Conservation (phyloP, 164 flowering plant genomes). For the Chimonanthus praecox region DNA sequence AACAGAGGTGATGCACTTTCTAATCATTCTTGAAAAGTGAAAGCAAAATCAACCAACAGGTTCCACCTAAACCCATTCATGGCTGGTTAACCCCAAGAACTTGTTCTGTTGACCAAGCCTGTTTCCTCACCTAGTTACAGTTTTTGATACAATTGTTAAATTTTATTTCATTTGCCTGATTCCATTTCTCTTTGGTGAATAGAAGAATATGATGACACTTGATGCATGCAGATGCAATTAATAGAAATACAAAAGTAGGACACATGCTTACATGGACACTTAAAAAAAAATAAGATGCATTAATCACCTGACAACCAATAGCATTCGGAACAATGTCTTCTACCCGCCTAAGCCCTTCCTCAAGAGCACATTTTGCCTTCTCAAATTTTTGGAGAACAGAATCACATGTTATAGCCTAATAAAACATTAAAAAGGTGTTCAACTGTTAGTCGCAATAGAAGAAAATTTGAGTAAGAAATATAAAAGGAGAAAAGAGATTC, state of each 20-base stretch:
- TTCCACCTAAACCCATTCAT: background rate
- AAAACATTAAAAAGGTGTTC: background rate
- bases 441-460: background rate
- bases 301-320: conserved; percentile 78
- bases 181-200: background rate
- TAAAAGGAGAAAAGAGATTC: too few species aligned
- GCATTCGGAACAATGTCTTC: conserved; percentile 86
- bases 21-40: too few species aligned
- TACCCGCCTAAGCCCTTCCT: conserved; percentile 70
- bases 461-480: too few species aligned
- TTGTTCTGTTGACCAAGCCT: background rate
- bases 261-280: background rate
- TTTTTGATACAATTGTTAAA: too few species aligned
- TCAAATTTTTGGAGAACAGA: conserved; percentile 82
- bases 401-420: conserved; percentile 91
- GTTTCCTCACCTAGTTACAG: background rate
- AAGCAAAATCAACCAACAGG: background rate
- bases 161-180: background rate
- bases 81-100: background rate
- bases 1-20: background rate
- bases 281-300: background rate
- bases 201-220: background rate
- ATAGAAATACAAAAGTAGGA: background rate
- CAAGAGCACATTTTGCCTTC: conserved; percentile 69
- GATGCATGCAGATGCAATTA: background rate